Evolutionary conservation across 1,284 basidiomycete species (phyloP), one percentile per base, ranked within the genome.

Genomic region (Marasmius oreades): DNA sequence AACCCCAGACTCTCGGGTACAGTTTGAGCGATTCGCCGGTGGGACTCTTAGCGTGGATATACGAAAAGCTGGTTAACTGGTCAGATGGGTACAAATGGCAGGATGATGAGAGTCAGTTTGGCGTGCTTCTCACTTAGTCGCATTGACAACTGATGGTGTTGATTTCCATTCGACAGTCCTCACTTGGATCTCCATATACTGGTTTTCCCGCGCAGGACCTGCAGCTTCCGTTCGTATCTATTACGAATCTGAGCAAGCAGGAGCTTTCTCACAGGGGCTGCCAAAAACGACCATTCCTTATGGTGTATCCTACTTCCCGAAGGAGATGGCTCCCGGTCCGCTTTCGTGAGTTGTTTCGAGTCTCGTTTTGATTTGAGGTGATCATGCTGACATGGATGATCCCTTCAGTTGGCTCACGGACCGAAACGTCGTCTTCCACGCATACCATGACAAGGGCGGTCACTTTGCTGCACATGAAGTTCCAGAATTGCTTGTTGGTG

Each of bases 61-160:
- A 58, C 34, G 56, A 58, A 36, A 58, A 58, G 23, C 2, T 78
- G 75, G 73, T 70, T n/a, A 24, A n/a, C 36, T 79, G 77, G 77
- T 67, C 75, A 0, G 77, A 79, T 43, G 53, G 58, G 1, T 79
- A 78, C 56, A 63, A 63, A 0, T 77, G 77, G 77, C 61, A 64
- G n/a, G 74, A 77, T 67, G 36, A 64, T 56, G 47, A 50, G 28
- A 34, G 59, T 78, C 23, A 62, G 64, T 44, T 65, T 57, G 18
- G 23, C 51, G 6, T 16, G 7, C 37, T 59, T 61, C 4, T 39
- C 55, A 5, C n/a, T 12, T 39, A 24, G 23, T 22, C 26, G 50
- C 48, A 16, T 36, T 10, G 14, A 28, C 11, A 4, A 6, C 11
- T 42, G 55, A 44, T n/a, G n/a, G 16, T 16, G 20, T 11, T 20